These are phyloP conservation scores for Aspergillus diversus DNA, from an alignment of 495 filamentous ascomycete species.

Conservation along the genomic window DNA sequence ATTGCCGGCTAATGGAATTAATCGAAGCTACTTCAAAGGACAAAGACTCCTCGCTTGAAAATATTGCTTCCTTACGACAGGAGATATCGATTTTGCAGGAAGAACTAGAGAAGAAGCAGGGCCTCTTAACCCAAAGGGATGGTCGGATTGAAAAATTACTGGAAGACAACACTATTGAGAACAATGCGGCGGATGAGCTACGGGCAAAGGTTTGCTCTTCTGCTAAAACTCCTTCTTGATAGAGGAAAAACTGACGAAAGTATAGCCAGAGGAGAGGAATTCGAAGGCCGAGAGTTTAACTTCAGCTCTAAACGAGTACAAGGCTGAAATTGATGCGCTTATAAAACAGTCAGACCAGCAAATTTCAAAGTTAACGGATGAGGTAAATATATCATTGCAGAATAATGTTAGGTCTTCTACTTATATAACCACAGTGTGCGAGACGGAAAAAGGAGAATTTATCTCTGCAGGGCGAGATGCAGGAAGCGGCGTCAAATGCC, in stretches of 20 bases:
- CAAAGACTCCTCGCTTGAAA: constrained; percentile 22
- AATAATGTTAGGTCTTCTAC: background rate
- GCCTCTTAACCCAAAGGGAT: constrained; percentile 31
- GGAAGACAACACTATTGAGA: constrained; percentile 26
- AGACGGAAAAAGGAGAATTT: constrained; percentile 32
- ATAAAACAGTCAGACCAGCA: constrained; percentile 25
- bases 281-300: constrained; percentile 28
- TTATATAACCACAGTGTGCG: constrained; percentile 21
- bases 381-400: constrained; percentile 27
- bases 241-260: constrained; percentile 15
- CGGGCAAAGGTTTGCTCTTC: constrained; percentile 34
- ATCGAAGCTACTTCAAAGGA: constrained; percentile 29
- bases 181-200: constrained; percentile 24
- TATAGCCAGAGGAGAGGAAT: constrained; percentile 22
- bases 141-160: constrained; percentile 31
- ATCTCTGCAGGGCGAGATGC: constrained; percentile 31
- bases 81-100: constrained; percentile 25
- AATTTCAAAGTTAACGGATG: constrained; percentile 20
- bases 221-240: background rate
- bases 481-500: constrained; percentile 29
- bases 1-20: constrained; percentile 19
- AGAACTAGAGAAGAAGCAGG: constrained; percentile 23
- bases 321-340: constrained; percentile 25
- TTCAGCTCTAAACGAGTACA: constrained; percentile 27
- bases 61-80: constrained; percentile 20